Base-by-base conservation (phyloP, 352 stramenopile species). In the Globisporangium sylvaticum region DNA sequence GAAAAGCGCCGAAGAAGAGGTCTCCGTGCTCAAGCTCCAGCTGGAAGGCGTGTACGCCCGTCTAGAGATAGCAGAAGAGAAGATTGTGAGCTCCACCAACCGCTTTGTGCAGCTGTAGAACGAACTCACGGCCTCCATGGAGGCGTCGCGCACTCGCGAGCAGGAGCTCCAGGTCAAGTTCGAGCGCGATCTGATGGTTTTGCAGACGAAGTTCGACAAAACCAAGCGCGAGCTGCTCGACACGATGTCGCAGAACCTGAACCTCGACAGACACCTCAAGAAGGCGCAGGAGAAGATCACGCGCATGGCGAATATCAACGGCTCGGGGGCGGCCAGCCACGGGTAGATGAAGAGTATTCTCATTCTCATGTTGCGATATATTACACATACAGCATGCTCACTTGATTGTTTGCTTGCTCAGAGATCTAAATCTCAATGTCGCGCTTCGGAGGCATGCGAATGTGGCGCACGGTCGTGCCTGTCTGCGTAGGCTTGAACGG, bases 391-490 rank as follows among this genome's bases (percentile, higher is more conserved):
- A 22, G 12, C 4, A n/a, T 48, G 6, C 25, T 48, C 10, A 27
- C 27, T 39, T n/a, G 1, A 64, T 31, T 18, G 1, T 8, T 55
- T 15, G 37, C 12, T 44, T n/a, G 42, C 8, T 50, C 18, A 10
- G 37, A 22, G 1, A 20, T 6, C 18, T 89, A 98, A 55, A 98
- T 97, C 69, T 98, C 92, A 69, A 98, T 98, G 70, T 96, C 81
- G 37, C 78, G 80, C 64, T 84, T 88, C 74, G 97, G 82, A 2
- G 94, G 94, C 53, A 84, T 61, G 9, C 90, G 81, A 27, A 97
- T 98, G 67, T 98, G 94, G 29, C 94, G 90, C 94, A 98, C 98
- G 4, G 84, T 97, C 1, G 83, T 89, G 25, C 94, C 95, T 6
- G 81, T 64, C 60, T 95, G 77, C 2, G 81, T 83, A 1, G 95